phyloP scores from a whole-genome alignment of 1,284 basidiomycete genomes.

The Ceratobasidium papillatum region DNA sequence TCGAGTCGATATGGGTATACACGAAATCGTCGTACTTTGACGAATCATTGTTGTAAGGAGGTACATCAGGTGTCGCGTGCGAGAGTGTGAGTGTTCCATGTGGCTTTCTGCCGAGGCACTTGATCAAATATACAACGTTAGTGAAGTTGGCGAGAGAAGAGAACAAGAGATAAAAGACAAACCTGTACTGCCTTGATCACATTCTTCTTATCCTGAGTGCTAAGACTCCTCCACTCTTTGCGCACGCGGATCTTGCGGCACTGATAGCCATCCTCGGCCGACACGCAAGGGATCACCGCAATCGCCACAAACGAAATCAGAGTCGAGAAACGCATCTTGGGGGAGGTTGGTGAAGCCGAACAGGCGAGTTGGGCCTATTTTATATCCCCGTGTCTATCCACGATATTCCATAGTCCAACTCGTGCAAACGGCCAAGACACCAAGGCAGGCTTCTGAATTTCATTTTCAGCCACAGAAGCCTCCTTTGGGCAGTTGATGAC shows the following conservation, averaged over 20 bases:
- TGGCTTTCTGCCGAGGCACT: constrained; percentile 19
- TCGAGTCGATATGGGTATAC: constrained; percentile 39
- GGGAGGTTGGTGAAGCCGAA: not conserved
- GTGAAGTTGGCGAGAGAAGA: not conserved
- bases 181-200: constrained; percentile 40
- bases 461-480: not conserved
- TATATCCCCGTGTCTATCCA: not conserved
- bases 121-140: too few species aligned
- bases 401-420: not conserved
- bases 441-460: not conserved
- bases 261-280: too few species aligned
- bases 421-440: not conserved
- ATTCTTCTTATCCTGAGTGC: not conserved
- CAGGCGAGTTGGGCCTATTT: not conserved
- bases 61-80: constrained; percentile 22
- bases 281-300: not conserved
- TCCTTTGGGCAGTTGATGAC: not conserved
- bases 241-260: constrained; percentile 24
- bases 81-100: constrained; percentile 22
- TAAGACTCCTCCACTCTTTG: constrained; percentile 34
- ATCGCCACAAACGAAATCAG: not conserved
- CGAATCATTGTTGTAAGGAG: not conserved
- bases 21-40: constrained; percentile 40
- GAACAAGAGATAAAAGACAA: not conserved
- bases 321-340: not conserved